Evolutionary conservation across 1,284 basidiomycete species (phyloP), one percentile per base, ranked within the genome.

Genomic region (Heterobasidion irregulare): DNA sequence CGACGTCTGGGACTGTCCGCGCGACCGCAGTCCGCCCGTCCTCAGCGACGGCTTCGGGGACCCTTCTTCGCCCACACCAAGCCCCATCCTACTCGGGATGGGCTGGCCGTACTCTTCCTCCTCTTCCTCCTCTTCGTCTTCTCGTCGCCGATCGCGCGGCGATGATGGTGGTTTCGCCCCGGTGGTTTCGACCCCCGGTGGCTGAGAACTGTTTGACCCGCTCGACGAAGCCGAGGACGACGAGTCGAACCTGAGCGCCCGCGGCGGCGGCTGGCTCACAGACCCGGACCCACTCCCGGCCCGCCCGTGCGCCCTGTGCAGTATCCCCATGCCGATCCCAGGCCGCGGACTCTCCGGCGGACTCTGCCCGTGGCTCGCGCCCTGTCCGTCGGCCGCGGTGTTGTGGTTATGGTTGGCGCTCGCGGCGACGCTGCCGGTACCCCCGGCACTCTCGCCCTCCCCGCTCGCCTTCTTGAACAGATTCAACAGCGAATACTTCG

Each of bases 401-500:
- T 3, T 26, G 26, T 26, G 26, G 26, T 26, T 26, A 26, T 26
- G 2, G 26, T 4, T 26, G 26, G 26, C 26, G 26, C 3, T 3
- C 3, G 26, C 26, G 26, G 26, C 26, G 26, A 26, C 26, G 26
- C 41, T 44, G 41, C 41, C 26, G 26, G 26, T 3, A 3, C 26
- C 26, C 26, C 26, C 26, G 26, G 26, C 26, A 26, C 26, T 26
- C 26, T 26, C 52, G 18, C 52, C 62, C 41, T 70, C 72, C 3
- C 67, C 61, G 52, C 75, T 75, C 0, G 69, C 70, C 66, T 80
- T 82, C 72, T 79, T 82, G 71, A 86, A 84, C 34, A 84, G 70
- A 59, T 77, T 78, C 61, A 83, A 67, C 52, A 86, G 68, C 15
- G 79, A 80, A 60, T 79, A 77, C 62, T 82, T 82, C 65, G 73